Evolutionary conservation across 495 filamentous ascomycete species (phyloP).

Genomic region (Neurospora sp.): DNA sequence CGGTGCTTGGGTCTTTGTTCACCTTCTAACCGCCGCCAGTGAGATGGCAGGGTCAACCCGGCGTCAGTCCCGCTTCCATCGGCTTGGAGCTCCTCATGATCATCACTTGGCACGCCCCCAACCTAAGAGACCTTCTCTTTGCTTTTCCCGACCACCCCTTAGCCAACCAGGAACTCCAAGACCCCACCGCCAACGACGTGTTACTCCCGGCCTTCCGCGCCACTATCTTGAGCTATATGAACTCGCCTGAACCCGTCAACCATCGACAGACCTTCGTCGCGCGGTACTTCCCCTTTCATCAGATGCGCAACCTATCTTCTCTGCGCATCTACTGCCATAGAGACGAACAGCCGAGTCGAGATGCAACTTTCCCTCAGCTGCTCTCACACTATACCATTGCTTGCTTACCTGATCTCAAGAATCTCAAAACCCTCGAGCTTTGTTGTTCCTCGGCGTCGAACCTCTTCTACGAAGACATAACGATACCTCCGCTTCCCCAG

Average conservation of each 20-base stretch:
- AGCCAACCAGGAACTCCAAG: neutral
- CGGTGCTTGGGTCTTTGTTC: neutral
- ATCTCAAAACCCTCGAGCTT: conserved; percentile 24
- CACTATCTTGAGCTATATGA: conserved; percentile 8
- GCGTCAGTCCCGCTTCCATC: conserved; percentile 3
- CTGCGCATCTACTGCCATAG: conserved; percentile 27
- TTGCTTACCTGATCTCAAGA: conserved; percentile 7
- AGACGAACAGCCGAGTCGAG: conserved; percentile 15
- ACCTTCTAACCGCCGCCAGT: conserved; percentile 12
- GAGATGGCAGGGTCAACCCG: conserved; percentile 5
- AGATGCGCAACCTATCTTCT: conserved; percentile 10
- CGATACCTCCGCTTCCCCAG: conserved; percentile 17
- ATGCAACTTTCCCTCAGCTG: conserved; percentile 14
- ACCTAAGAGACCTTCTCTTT: conserved; percentile 16
- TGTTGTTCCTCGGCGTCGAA: conserved; percentile 19
- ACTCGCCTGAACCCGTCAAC: neutral
- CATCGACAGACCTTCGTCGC: conserved; percentile 3
- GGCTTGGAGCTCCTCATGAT: conserved; percentile 14
- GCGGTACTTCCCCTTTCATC: conserved; percentile 10
- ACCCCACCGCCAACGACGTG: conserved; percentile 4
- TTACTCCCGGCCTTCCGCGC: conserved; percentile 4
- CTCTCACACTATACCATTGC: conserved; percentile 19
- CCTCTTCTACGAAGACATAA: conserved; percentile 3
- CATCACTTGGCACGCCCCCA: conserved; percentile 15
- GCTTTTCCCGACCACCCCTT: conserved; percentile 21